A percentile compares a stretch with the other conserved stretches of the same genome.
These are phyloP conservation scores for Naganishia sp. DNA, from an alignment of 1,284 basidiomycete species.

Conservation along the genomic window DNA sequence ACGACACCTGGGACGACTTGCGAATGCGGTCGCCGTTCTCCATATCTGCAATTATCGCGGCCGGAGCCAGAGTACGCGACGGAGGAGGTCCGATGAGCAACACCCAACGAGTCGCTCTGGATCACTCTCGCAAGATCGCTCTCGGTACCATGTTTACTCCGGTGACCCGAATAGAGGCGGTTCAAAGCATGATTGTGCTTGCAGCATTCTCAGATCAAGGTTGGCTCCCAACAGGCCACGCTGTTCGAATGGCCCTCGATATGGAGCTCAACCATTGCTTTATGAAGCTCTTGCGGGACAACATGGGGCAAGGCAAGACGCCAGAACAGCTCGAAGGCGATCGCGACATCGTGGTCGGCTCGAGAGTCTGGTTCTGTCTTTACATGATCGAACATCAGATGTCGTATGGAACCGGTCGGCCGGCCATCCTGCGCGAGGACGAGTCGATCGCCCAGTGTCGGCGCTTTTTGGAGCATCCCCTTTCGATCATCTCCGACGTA, in stretches of 20 bases:
- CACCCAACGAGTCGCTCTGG: constrained; percentile 49
- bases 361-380: constrained; percentile 84
- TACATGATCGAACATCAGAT: constrained; percentile 91
- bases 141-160: constrained; percentile 81
- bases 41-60: constrained; percentile 78
- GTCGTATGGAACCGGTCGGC: constrained; percentile 88
- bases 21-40: constrained; percentile 52
- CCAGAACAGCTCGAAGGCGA: constrained; percentile 64
- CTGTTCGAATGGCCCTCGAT: constrained; percentile 89
- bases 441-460: constrained; percentile 82
- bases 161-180: constrained; percentile 75
- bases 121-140: constrained; percentile 80
- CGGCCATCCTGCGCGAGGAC: constrained; percentile 86
- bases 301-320: constrained; percentile 66
- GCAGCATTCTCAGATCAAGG: constrained; percentile 89
- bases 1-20: constrained; percentile 71
- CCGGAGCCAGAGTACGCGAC: constrained; percentile 80
- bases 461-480: constrained; percentile 77
- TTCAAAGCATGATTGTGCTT: constrained; percentile 86
- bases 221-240: constrained; percentile 87
- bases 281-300: constrained; percentile 73
- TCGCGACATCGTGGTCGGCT: constrained; percentile 71
- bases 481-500: constrained; percentile 88
- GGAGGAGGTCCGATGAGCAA: constrained; percentile 66
- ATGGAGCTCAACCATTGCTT: constrained; percentile 86